A percentile compares a stretch with the other conserved stretches of the same genome.
Conservation (phyloP, 768 basidiomycete species). For the Rhizopogon vesiculosus region DNA sequence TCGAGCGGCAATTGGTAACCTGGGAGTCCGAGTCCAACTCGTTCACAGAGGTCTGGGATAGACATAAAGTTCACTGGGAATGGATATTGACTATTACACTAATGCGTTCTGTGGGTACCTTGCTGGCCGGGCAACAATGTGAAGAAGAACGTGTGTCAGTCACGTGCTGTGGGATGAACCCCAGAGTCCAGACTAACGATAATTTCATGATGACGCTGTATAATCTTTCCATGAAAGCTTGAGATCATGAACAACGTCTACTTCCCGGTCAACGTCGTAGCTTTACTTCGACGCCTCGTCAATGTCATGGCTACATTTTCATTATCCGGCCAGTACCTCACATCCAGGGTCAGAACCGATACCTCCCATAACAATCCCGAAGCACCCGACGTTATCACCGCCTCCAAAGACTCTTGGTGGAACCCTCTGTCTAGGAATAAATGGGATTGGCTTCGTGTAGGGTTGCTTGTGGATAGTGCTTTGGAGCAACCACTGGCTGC, state of each 20-base stretch:
- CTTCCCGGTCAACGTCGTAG: constrained; percentile 55
- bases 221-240: background rate
- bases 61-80: too few species aligned
- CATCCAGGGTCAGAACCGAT: constrained; percentile 19
- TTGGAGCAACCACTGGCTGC: background rate
- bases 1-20: too few species aligned
- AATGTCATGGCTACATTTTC: constrained; percentile 69
- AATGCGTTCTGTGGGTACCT: too few species aligned
- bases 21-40: too few species aligned
- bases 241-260: constrained; percentile 37
- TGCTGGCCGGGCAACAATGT: too few species aligned
- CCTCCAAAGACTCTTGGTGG: background rate
- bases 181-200: too few species aligned
- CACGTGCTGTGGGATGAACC: too few species aligned
- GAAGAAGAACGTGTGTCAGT: too few species aligned
- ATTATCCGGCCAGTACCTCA: constrained; percentile 59
- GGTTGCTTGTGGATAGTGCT: background rate
- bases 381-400: background rate
- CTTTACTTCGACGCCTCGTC: constrained; percentile 59
- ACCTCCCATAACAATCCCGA: background rate
- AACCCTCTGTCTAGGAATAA: background rate
- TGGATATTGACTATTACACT: too few species aligned
- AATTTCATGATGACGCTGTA: too few species aligned
- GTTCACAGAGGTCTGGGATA: too few species aligned
- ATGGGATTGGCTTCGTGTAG: constrained; percentile 3